Percentiles rank a stretch among this genome's conserved stretches.
Conservation (phyloP, 73 alveolate genomes). For the Paramecium pentaurelia region DNA sequence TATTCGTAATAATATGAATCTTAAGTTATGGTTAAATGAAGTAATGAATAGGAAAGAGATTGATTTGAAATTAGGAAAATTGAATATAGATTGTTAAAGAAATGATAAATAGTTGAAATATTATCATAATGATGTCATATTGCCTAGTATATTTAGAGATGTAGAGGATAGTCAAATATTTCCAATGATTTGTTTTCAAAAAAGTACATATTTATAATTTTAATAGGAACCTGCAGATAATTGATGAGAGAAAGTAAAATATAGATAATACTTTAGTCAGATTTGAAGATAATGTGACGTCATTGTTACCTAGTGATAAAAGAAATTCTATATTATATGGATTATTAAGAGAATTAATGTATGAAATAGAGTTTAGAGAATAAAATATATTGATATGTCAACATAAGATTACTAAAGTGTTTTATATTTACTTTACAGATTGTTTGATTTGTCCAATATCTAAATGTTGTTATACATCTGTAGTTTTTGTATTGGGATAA, state of each 20-base stretch:
- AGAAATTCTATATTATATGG: background rate
- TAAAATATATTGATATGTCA: background rate
- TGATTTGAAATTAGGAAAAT: background rate
- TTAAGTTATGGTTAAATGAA: background rate
- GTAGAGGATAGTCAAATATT: background rate
- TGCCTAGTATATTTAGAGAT: background rate
- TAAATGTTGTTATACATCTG: conserved; percentile 16
- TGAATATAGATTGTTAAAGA: background rate
- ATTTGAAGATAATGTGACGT: background rate
- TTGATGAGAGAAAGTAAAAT: conserved; percentile 8
- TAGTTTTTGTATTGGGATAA: background rate
- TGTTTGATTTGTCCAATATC: background rate
- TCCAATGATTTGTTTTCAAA: background rate
- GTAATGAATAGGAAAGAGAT: background rate
- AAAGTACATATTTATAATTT: background rate
- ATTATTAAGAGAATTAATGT: background rate
- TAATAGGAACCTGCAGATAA: conserved; percentile 5
- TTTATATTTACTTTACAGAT: conserved; percentile 9
- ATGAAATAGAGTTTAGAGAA: background rate
- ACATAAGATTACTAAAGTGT: background rate
- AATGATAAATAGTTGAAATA: background rate
- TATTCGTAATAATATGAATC: background rate
- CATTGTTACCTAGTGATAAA: background rate
- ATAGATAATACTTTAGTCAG: background rate
- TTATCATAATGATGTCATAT: background rate